Evolutionary conservation across 202 grass and related monocot species (phyloP), one percentile per base, ranked within the genome.

Genomic region (Setaria italica): DNA sequence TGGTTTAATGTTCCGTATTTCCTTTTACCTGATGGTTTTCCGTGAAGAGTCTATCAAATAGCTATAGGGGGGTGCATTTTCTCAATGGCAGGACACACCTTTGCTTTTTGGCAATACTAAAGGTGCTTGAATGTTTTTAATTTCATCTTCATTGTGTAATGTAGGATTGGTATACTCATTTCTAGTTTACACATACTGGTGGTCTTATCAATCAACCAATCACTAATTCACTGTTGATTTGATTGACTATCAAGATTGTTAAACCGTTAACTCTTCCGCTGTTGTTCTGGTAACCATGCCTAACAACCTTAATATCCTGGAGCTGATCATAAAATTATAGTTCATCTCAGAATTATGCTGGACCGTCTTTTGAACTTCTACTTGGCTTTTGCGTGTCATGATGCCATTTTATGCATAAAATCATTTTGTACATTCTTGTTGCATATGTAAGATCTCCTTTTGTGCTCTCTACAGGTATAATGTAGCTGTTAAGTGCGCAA

Each of bases 401-500:
- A 8, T 47, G 32, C 9, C 17, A 35, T 81, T 69, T 62, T 47
- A 30, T 59, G 25, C 71, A 32, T 46, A 80, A 70, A 74, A 11
- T 69, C 17, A 25, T 34, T 37, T 66, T 74, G 29, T 59, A 76
- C 13, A 80, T 42, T 86, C 19, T 80, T 39, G 74, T 58, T 6
- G 34, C 37, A 76, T 72, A 13, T 74, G 17, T 54, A 53, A 17
- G 19, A 75, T 80, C 49, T 49, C 34, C 17, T 43, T 83, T 78
- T 90, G 9, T 79, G 25, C 13, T 77, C 0, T 79, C 25, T 72
- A 74, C 85, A 98, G 95, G 87, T 94, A 94, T 73, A 95, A 97
- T 76, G 95, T 97, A 67, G 95, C 95, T 76, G 83, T 97, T 62
- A 97, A 97, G 80, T 97, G 95, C 79, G 95, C 95, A 51, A 97